Base-by-base conservation (phyloP, 257 asterid species). In the Solanum arcanum region DNA sequence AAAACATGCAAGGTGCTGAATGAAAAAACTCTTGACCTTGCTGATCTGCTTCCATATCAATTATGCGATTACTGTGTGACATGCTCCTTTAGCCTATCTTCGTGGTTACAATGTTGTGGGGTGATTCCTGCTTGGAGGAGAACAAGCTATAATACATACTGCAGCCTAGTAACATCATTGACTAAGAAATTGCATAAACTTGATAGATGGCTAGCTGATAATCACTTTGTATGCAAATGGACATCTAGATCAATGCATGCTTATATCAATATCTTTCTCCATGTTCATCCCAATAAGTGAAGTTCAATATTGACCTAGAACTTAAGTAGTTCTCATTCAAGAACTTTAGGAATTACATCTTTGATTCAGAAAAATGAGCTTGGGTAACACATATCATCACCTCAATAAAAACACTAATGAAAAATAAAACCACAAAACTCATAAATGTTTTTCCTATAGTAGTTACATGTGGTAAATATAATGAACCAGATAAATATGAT, bases 41-140 rank as follows among this genome's bases (percentile, higher is more conserved):
- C 86, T 91, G 97, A 86, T 94, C 95, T 11, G 91, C 68, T 90
- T 93, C 98, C 88, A 90, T 62, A 84, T 95, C 94, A 81, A 86
- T 87, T 92, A 91, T 92, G 83, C 91, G 92, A 90, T 91, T 89
- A 1, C 81, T 87, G 88, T 92, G 90, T 83, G 91, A 94, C 87
- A 91, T 93, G 86, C 91, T 94, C 87, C 96, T 91, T 80, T 96
- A 95, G 87, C 96, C 98, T 98, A 96, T 97, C 85, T 85, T 89
- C 91, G 86, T 35, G 56, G 84, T 72, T 72, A 72, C 42, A 46
- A 80, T 85, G 81, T 44, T 69, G 88, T 70, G 14, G 66, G 68
- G 74, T 89, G 89, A 91, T 91, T 90, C 94, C 95, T 93, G 89
- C 29, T 47, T 47, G 44, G 68, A 80, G 68, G 68, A 80, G 68